Percentiles rank a stretch among this genome's conserved stretches.
Evolutionary conservation across 78 protist genomes (phyloP).

Genomic region (Polysphondylium violaceum): DNA sequence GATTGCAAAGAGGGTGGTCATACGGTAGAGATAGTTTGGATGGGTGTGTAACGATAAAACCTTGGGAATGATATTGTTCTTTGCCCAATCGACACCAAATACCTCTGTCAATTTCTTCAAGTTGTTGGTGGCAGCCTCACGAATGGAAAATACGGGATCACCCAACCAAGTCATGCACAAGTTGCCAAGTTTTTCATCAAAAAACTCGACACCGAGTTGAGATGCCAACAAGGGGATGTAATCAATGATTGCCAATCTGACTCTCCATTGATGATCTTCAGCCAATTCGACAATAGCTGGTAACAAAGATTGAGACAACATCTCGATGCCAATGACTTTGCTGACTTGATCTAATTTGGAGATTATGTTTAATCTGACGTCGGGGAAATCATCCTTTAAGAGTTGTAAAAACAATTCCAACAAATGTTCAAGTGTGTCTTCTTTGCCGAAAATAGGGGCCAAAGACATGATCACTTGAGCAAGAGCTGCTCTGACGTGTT

Average conservation of each 20-base stretch:
- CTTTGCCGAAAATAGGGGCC: conserved; percentile 91
- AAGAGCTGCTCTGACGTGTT: conserved; percentile 97
- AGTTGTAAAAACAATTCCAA: conserved; percentile 91
- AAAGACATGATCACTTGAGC: conserved; percentile 90
- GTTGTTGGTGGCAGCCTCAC: conserved; percentile 92
- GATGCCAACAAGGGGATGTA: conserved; percentile 92
- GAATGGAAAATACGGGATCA: conserved; percentile 92
- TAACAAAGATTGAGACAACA: conserved; percentile 88
- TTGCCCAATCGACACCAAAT: conserved; percentile 96
- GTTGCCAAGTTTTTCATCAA: conserved; percentile 88
- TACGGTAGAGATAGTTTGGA: conserved; percentile 93
- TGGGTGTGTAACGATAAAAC: conserved; percentile 76
- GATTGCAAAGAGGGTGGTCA: conserved; percentile 93
- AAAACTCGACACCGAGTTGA: conserved; percentile 90
- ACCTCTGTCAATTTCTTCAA: conserved; percentile 81
- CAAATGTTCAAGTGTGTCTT: conserved; percentile 85
- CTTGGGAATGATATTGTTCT: conserved; percentile 85
- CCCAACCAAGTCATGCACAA: conserved; percentile 93
- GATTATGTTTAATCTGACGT: conserved; percentile 95
- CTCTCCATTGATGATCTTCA: conserved; percentile 97
- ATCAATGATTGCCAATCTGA: conserved; percentile 95
- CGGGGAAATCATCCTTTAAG: conserved; percentile 93
- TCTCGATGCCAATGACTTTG: conserved; percentile 92
- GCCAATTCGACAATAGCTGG: conserved; percentile 97
- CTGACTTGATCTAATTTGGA: conserved; percentile 88